Base-by-base conservation (phyloP, 1,139 yeast species). In the Sugiyamaella neomexicana region DNA sequence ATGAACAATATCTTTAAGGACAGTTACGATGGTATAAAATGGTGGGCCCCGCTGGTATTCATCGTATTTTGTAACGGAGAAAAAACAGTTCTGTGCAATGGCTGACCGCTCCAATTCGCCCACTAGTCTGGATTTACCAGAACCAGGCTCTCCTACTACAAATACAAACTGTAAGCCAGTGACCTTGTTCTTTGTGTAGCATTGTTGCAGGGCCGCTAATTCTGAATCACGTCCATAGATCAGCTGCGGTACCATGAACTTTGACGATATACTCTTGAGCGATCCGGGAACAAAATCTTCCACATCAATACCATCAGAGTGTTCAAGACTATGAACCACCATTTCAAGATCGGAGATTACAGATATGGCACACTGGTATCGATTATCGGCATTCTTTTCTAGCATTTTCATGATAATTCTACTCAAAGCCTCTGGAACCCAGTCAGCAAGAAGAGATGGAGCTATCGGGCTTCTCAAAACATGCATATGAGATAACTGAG, bases 101-200 rank as follows among this genome's bases (percentile, higher is more conserved):
- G 80, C 73, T 1, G 68, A 65, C 4, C 74, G 68, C 53, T 72
- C 74, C 44, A 80, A 61, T 46, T 77, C 80, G 31, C 70, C 69
- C n/a, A 80, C 64, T 5, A 80, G 60, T 2, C 78, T 66, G 0
- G 82, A 70, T 63, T 79, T 80, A 2, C 84, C 85, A 2, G 72
- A 65, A 0, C 84, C 85, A 0, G 76, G 62, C n/a, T 69, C 72
- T 5, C 84, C 84, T 1, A 69, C 61, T 8, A 80, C 64, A 12
- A 79, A 62, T 1, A 77, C 60, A 13, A 74, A 58, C 55, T 73
- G 72, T 12, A 71, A 59, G 65, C 70, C 56, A 34, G 59, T 53
- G 38, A 61, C 58, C 45, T 62, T 55, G 7, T 58, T 61, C 37
- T 62, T 56, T 48, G 72, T 68, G 55, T 72, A 71, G 2, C 63